phyloP scores from a whole-genome alignment of 257 asterid genomes.

The Galeopsis tetrahit region DNA sequence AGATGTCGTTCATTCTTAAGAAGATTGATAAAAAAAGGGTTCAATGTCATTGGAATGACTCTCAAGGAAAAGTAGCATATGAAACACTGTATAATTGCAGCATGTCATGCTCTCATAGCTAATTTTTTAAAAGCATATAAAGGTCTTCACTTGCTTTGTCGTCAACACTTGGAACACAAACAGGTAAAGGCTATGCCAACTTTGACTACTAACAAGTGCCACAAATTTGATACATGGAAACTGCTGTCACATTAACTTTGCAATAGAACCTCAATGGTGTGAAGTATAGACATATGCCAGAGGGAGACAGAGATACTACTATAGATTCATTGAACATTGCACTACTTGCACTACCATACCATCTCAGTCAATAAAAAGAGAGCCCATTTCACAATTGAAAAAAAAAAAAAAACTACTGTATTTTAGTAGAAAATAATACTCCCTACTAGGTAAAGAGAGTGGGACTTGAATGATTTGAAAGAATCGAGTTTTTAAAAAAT shows the following conservation, averaged over 20 bases:
- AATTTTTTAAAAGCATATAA: background rate
- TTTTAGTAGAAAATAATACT: background rate
- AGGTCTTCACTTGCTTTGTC: background rate
- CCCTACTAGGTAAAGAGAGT: background rate
- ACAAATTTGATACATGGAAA: constrained; percentile 5
- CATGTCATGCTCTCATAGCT: background rate
- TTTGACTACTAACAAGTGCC: background rate
- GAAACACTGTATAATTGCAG: background rate
- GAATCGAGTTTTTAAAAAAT: background rate
- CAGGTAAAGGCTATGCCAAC: background rate
- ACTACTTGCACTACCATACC: constrained; percentile 1
- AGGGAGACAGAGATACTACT: background rate
- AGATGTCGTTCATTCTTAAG: background rate
- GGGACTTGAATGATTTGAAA: background rate
- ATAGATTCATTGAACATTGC: background rate
- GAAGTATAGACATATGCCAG: background rate
- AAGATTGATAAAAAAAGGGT: background rate
- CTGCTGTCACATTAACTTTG: background rate
- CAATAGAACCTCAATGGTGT: background rate
- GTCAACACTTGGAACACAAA: background rate
- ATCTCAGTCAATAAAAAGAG: background rate
- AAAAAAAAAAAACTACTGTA: no score
- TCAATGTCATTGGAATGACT: background rate
- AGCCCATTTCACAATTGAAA: background rate
- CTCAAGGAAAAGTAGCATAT: background rate